Percentiles rank a stretch among this genome's conserved stretches.
Conservation (phyloP, 306 rosid species). For the Luffa aegyptiaca region DNA sequence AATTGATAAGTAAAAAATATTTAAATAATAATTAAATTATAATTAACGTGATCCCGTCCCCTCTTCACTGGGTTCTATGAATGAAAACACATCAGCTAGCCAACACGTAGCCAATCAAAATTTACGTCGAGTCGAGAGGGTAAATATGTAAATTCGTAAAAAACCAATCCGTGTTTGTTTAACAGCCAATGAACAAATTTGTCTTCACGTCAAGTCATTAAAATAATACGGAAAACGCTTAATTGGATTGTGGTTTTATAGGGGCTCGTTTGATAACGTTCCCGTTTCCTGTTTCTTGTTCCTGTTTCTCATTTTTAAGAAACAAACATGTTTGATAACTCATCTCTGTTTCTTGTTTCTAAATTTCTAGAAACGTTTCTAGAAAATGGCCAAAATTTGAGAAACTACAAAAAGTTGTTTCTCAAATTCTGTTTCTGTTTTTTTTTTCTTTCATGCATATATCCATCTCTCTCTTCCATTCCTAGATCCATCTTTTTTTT, state of each 20-base stretch:
- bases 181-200: background rate
- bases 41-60: background rate
- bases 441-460: too few relatives aligned
- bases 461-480: too few relatives aligned
- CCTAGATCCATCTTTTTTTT: too few relatives aligned
- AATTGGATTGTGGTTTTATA: conserved; percentile 6
- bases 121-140: background rate
- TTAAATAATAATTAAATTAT: background rate
- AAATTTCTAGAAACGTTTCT: too few relatives aligned
- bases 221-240: background rate
- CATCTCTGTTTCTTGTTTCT: too few relatives aligned
- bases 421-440: too few relatives aligned
- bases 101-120: background rate
- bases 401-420: too few relatives aligned
- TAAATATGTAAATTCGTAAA: background rate
- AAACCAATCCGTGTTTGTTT: background rate
- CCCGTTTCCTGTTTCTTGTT: too few relatives aligned
- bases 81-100: background rate
- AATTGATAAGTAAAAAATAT: background rate
- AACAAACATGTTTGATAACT: too few relatives aligned
- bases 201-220: background rate
- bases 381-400: too few relatives aligned
- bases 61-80: background rate
- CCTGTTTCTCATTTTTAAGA: too few relatives aligned
- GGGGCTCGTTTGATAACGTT: too few relatives aligned